Base-by-base conservation (phyloP, 2,329 filamentous ascomycete genomes). In the Microcyclospora tardicrescens region DNA sequence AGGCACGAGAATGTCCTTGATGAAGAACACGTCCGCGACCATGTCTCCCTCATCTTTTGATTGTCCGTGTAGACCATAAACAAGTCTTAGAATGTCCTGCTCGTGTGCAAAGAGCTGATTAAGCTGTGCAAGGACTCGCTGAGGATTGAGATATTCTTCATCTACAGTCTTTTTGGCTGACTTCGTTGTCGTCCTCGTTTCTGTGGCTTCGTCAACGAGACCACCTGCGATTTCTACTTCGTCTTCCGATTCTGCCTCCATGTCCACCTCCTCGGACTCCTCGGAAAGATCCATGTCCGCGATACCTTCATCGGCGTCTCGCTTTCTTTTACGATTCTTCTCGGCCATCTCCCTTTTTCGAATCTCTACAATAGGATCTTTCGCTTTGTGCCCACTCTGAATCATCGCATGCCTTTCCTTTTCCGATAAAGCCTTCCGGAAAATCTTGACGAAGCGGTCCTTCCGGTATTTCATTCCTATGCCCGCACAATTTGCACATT, bases 381-480 rank as follows among this genome's bases (percentile, higher is more conserved):
- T 71, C 28, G 75, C 68, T 50, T 77, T 79, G 56, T 86, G 74
- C 39, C 76, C 72, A 35, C 62, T 61, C 49, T 82, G 76, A 2
- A 77, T 72, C 81, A 93, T 93, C 44, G 80, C 77, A 32, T 77
- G 72, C 57, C 78, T 77, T 28, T 91, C 78, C 59, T 93, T 93
- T 34, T 71, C 62, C 34, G 71, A 74, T 40, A 95, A 65, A 2
- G 81, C 69, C 56, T 83, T 91, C 57, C 89, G 80, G 61, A 96
- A 98, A 38, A 98, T 86, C 61, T 96, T 98, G 56, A 87, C 81
- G 53, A 78, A 91, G 33, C 81, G 74, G 54, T 98, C 89, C 59
- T 93, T 95, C 51, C 89, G 79, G 61, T 84, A 96, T 2, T 70
- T 69, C 10, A 86, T 87, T 11, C 82, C 87, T 44, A 91, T 75